A percentile compares a stretch with the other conserved stretches of the same genome.
phyloP scores from a whole-genome alignment of 2,329 filamentous ascomycete genomes.

The Talaromyces sp. region DNA sequence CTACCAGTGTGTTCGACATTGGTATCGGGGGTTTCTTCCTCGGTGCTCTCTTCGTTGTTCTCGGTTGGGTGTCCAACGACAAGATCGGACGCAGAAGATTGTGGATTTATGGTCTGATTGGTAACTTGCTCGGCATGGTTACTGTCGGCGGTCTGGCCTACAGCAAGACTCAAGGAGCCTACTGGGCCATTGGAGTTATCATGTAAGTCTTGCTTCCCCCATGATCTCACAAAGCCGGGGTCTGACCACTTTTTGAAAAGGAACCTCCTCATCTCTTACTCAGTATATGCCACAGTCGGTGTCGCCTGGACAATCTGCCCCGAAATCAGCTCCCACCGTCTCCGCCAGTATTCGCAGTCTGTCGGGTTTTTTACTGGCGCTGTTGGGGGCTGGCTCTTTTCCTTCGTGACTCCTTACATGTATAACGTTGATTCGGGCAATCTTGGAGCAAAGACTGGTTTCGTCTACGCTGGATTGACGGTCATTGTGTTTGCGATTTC shows the following conservation, averaged over 20 bases:
- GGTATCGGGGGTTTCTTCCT: slow-evolving; percentile 3
- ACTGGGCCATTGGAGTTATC: background rate
- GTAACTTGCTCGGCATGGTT: background rate
- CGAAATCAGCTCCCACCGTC: background rate
- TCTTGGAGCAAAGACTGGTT: slow-evolving; percentile 1
- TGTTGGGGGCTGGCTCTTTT: slow-evolving; percentile 1
- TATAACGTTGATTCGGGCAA: slow-evolving; percentile 50
- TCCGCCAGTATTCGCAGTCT: slow-evolving; percentile 1
- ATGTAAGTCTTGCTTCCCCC: background rate
- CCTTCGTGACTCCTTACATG: slow-evolving; percentile 16
- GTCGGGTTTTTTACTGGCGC: background rate
- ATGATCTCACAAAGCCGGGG: background rate
- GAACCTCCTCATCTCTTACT: background rate
- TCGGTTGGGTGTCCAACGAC: background rate
- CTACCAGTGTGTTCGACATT: slow-evolving; percentile 1
- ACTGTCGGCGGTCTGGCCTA: background rate
- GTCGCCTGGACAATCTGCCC: background rate
- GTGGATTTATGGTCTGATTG: background rate
- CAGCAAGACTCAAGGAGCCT: background rate
- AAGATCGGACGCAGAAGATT: background rate
- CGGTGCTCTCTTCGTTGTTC: background rate
- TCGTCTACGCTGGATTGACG: slow-evolving; percentile 1
- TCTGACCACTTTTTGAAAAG: background rate
- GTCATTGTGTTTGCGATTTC: background rate
- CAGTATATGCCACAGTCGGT: background rate